Percentiles rank a stretch among this genome's conserved stretches.
Evolutionary conservation across 345 rosid genomes (phyloP).

Genomic region (Arabidopsis thaliana): DNA sequence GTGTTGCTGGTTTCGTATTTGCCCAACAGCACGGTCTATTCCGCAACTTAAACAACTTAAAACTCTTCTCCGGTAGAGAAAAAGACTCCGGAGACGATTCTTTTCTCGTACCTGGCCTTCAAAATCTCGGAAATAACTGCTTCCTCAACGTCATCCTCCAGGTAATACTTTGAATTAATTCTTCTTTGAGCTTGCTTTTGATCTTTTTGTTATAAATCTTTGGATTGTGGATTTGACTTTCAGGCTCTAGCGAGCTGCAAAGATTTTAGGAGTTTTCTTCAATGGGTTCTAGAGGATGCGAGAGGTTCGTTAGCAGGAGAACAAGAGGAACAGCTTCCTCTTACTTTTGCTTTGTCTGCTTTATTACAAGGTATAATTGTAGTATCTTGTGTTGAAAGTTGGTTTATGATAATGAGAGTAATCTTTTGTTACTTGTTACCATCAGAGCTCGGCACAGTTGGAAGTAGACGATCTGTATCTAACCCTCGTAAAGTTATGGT

Average conservation of each 20-base stretch:
- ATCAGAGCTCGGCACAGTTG: constrained; percentile 54
- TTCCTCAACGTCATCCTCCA: constrained; percentile 85
- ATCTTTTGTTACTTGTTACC: neutral
- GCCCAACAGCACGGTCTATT: constrained; percentile 56
- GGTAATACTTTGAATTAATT: constrained; percentile 44
- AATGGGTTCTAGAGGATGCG: constrained; percentile 59
- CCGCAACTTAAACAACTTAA: constrained; percentile 39
- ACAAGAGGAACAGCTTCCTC: constrained; percentile 56
- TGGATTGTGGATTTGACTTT: constrained; percentile 12
- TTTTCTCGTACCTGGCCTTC: constrained; percentile 70
- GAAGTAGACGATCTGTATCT: constrained; percentile 52
- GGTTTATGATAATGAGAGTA: neutral
- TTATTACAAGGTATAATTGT: constrained; percentile 58
- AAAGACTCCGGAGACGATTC: constrained; percentile 38
- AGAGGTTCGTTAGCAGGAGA: constrained; percentile 44
- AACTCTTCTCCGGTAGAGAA: constrained; percentile 43
- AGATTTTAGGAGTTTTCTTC: constrained; percentile 64
- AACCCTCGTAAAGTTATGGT: constrained; percentile 76
- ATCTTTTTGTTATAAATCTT: neutral
- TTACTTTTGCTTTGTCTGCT: constrained; percentile 64
- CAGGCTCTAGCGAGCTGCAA: constrained; percentile 88
- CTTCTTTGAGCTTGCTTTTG: neutral
- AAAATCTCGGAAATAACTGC: constrained; percentile 84
- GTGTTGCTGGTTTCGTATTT: constrained; percentile 58
- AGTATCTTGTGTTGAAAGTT: neutral